Conservation (phyloP, 768 basidiomycete species). For the Pleurotus cornucopiae region DNA sequence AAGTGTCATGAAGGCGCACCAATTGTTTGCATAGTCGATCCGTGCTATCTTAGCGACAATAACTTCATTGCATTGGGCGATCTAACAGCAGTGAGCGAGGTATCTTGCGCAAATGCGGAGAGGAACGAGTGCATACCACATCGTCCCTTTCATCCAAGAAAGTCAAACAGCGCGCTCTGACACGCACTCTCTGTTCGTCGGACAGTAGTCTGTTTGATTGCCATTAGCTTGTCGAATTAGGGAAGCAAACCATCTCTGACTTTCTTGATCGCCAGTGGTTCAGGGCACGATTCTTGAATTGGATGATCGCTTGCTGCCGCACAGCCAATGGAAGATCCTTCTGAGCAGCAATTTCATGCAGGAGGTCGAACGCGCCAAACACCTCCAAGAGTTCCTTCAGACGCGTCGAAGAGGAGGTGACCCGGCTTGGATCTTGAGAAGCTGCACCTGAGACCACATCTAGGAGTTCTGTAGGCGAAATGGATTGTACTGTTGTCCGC, state of each 20-base stretch:
- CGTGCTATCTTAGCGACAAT: constrained; percentile 77
- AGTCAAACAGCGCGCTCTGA: constrained; percentile 58
- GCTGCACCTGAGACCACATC: constrained; percentile 63
- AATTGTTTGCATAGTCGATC: constrained; percentile 67
- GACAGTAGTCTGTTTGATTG: constrained; percentile 56
- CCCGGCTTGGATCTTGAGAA: constrained; percentile 62
- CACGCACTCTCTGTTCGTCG: constrained; percentile 61
- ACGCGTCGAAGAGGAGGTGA: constrained; percentile 49
- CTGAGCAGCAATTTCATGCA: constrained; percentile 71
- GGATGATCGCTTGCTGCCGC: constrained; percentile 80
- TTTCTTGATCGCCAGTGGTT: constrained; percentile 77
- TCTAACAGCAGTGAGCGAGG: constrained; percentile 36
- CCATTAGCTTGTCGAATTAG: constrained; percentile 8
- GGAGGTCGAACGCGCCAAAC: constrained; percentile 65
- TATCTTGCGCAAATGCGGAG: not conserved
- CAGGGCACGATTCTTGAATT: constrained; percentile 80
- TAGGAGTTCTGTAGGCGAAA: constrained; percentile 62
- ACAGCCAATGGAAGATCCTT: constrained; percentile 56
- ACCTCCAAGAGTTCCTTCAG: constrained; percentile 66
- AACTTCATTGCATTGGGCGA: constrained; percentile 73
- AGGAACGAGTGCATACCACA: constrained; percentile 41
- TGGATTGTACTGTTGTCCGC: constrained; percentile 24
- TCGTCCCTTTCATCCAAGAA: constrained; percentile 79
- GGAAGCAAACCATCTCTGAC: constrained; percentile 32
- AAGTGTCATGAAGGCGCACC: constrained; percentile 37